Evolutionary conservation across 768 basidiomycete species (phyloP).

Genomic region (Tricholoma matsutake): DNA sequence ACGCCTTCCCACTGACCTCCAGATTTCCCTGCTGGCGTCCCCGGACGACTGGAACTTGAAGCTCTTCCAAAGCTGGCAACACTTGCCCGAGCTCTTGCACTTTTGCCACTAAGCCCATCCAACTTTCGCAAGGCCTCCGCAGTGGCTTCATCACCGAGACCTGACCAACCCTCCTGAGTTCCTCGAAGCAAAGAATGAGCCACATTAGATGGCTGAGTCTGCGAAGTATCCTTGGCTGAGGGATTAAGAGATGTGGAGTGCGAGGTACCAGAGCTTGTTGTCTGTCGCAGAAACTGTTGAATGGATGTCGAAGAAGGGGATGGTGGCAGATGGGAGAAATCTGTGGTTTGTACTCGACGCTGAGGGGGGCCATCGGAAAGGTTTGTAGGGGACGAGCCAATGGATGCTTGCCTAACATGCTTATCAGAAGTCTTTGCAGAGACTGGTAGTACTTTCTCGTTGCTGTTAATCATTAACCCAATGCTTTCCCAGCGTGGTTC

Average conservation of each 20-base stretch:
- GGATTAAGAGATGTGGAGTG: slow-evolving; percentile 37
- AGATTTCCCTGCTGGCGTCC: slow-evolving; percentile 66
- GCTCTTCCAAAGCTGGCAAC: slow-evolving; percentile 69
- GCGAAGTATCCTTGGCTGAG: slow-evolving; percentile 42
- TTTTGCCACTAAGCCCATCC: slow-evolving; percentile 81
- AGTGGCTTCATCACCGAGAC: slow-evolving; percentile 83
- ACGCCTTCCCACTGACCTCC: slow-evolving; percentile 77
- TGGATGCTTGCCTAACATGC: slow-evolving; percentile 67
- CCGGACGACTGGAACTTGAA: slow-evolving; percentile 64
- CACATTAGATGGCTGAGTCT: slow-evolving; percentile 56
- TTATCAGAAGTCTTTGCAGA: slow-evolving; percentile 33
- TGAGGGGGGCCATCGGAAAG: slow-evolving; percentile 45
- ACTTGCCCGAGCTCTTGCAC: slow-evolving; percentile 73
- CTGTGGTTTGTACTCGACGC: slow-evolving; percentile 65
- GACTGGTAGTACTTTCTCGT: slow-evolving; percentile 30
- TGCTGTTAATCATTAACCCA: slow-evolving; percentile 39
- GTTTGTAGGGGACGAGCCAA: slow-evolving; percentile 64
- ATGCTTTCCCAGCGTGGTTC: slow-evolving; percentile 55
- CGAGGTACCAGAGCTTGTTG: slow-evolving; percentile 38
- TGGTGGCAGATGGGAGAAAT: slow-evolving; percentile 88
- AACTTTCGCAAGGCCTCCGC: slow-evolving; percentile 90
- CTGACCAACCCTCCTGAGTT: slow-evolving; percentile 88
- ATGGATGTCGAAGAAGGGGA: slow-evolving; percentile 91
- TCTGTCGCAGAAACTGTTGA: slow-evolving; percentile 72
- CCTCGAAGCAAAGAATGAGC: slow-evolving; percentile 84